phyloP scores from a whole-genome alignment of 2,329 filamentous ascomycete species.

The Diaporthe australafricana region DNA sequence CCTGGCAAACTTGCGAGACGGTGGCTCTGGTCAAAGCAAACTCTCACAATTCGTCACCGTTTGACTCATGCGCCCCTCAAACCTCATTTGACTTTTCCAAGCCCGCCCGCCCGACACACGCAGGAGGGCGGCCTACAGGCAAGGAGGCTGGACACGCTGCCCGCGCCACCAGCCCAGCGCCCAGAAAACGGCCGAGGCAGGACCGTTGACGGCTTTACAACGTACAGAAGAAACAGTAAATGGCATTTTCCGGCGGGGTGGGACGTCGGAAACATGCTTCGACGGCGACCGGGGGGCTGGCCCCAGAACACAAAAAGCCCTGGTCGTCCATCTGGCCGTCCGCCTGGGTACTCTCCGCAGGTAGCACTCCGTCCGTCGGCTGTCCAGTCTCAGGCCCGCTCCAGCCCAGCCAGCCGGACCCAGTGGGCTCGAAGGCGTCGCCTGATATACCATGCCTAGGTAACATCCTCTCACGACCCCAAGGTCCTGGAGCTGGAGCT shows the following conservation, averaged over 20 bases:
- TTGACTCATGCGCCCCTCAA: slow-evolving; percentile 28
- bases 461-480: background rate
- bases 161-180: slow-evolving; percentile 9
- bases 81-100: slow-evolving; percentile 27
- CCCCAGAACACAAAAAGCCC: background rate
- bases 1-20: slow-evolving; percentile 18
- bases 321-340: background rate
- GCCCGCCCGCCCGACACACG: slow-evolving; percentile 1
- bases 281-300: slow-evolving; percentile 1
- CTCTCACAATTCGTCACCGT: slow-evolving; percentile 20
- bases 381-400: slow-evolving; percentile 4
- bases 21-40: slow-evolving; percentile 23
- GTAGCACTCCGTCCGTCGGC: slow-evolving; percentile 13
- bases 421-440: slow-evolving; percentile 12
- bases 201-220: slow-evolving; percentile 23
- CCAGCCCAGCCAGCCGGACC: slow-evolving; percentile 16
- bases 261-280: slow-evolving; percentile 11
- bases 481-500: background rate
- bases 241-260: slow-evolving; percentile 25
- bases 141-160: background rate
- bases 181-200: slow-evolving; percentile 24
- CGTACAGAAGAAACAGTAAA: background rate
- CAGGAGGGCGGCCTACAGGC: too few species aligned
- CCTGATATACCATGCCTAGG: background rate
- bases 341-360: background rate